Evolutionary conservation across 2,329 filamentous ascomycete genomes (phyloP).

Genomic region (Tympanopsis confertula): DNA sequence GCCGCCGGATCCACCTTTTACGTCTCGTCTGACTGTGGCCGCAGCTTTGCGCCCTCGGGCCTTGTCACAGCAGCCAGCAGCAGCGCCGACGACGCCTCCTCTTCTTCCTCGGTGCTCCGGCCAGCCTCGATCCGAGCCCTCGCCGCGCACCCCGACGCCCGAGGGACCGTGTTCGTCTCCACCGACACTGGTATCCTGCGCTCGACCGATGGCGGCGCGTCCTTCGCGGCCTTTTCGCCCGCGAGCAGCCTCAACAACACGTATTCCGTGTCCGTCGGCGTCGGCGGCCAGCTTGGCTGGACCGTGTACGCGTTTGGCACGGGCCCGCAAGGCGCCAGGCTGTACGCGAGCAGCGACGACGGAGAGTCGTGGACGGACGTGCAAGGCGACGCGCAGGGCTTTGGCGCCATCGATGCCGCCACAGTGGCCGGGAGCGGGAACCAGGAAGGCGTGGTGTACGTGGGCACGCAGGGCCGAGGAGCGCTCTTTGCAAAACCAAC

Average conservation of each 20-base stretch:
- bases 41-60: conserved; percentile 27
- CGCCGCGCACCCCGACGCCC: conserved; percentile 39
- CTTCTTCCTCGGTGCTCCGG: too few species aligned
- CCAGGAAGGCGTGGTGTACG: conserved; percentile 30
- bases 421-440: conserved; percentile 32
- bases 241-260: conserved; percentile 24
- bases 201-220: conserved; percentile 35
- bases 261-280: conserved; percentile 29
- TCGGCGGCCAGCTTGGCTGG: conserved; percentile 25
- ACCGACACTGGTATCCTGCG: conserved; percentile 41
- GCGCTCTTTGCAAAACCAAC: conserved; percentile 30
- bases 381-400: conserved; percentile 28
- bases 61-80: conserved; percentile 23
- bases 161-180: conserved; percentile 48
- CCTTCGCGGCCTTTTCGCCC: conserved; percentile 27
- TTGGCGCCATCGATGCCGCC: conserved; percentile 27
- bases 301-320: conserved; percentile 34
- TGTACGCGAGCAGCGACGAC: conserved; percentile 30
- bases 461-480: conserved; percentile 36
- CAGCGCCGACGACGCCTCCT: too few species aligned
- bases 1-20: conserved; percentile 34
- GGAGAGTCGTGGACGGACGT: conserved; percentile 32
- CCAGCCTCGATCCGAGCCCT: conserved; percentile 41
- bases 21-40: conserved; percentile 33
- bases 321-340: conserved; percentile 25